Conservation (phyloP, 805 yeast genomes). For the Spathaspora arborariae region DNA sequence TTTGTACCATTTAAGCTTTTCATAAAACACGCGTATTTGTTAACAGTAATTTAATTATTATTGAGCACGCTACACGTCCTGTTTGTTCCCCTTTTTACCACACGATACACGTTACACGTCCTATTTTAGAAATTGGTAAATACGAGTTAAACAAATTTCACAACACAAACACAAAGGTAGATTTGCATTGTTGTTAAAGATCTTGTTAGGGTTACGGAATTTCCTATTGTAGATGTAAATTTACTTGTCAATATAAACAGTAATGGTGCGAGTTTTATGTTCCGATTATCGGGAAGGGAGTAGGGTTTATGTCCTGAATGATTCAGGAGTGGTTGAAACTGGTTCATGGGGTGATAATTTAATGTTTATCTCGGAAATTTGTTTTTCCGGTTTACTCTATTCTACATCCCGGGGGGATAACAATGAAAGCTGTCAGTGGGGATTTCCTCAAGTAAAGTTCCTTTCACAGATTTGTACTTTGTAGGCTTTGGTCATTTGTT, state of each 20-base stretch:
- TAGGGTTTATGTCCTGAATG: too few relatives aligned
- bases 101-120: slow-evolving; percentile 2
- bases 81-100: not conserved
- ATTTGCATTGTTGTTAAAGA: not conserved
- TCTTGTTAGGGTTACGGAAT: not conserved
- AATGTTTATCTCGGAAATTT: not conserved
- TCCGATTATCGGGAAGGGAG: not conserved
- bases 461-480: too few relatives aligned
- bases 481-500: too few relatives aligned
- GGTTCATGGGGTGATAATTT: not conserved
- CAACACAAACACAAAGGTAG: not conserved
- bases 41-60: not conserved
- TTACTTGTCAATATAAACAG: not conserved
- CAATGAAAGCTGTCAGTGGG: too few relatives aligned
- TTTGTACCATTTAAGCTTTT: too few relatives aligned
- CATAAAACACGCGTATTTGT: not conserved
- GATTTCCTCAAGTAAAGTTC: too few relatives aligned
- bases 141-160: not conserved
- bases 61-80: slow-evolving; percentile 2
- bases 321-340: not conserved
- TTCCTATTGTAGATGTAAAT: not conserved
- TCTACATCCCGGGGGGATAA: too few relatives aligned
- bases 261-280: not conserved
- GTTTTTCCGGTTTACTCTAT: not conserved
- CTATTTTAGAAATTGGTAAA: not conserved